Base-by-base conservation (phyloP, 1,284 basidiomycete genomes). In the Leccinum brunneo-olivaceum region DNA sequence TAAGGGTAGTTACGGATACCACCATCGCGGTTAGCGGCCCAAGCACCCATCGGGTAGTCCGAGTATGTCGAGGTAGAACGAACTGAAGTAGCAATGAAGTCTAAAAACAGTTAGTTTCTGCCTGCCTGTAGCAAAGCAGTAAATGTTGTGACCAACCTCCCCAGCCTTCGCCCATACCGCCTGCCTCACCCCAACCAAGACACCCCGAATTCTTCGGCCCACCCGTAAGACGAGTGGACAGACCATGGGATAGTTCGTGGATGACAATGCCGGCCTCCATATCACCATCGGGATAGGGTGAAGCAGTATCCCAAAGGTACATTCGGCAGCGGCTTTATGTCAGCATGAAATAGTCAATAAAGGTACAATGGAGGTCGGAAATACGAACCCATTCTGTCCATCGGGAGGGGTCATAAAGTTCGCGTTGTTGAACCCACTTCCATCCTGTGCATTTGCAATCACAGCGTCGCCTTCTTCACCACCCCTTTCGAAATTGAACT, bases 151-250 rank as follows among this genome's bases (percentile, higher is more conserved):
- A 66, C 66, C 47, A 55, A 75, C 78, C 80, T 54, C 89, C 90
- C 89, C 89, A 91, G 14, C 89, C 93, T 68, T 94, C 90, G 56
- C 91, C 94, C 92, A 97, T 96, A 34, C 94, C 95, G 33, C 94
- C 94, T 15, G 84, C 79, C 69, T 98, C 93, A 42, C 93, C 93
- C 84, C 89, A 97, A 12, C 91, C 92, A 49, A 96, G 80, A 65
- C 92, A 95, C 7, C 88, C 88, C 35, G 88, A 92, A 71, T 97
- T 93, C 50, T 81, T 74, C 0, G 94, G 93, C 3, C 94, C 94
- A 65, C 94, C 94, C 14, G 94, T 97, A 48, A 97, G 67, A 60
- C 94, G 87, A 4, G 90, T 98, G 54, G 88, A 91, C 41, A 98
- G 68, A 55, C 94, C 94, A 63, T 98, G 94, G 44, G 78, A 73